phyloP scores from a whole-genome alignment of 2,329 filamentous ascomycete species.

The Botrytis aclada region DNA sequence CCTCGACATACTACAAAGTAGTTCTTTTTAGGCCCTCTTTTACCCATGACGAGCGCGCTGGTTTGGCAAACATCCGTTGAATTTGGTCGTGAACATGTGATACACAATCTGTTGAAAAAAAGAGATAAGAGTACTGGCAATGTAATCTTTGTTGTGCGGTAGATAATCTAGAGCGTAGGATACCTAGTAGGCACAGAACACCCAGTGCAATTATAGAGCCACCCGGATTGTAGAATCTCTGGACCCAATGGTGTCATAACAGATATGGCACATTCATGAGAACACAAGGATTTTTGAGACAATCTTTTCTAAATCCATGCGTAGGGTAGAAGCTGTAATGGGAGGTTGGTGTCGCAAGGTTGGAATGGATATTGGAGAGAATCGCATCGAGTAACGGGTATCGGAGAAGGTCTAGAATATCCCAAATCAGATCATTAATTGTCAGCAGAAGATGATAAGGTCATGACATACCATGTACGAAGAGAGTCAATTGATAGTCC shows the following conservation, averaged over 20 bases:
- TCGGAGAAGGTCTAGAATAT: not conserved
- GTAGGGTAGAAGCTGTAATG: not conserved
- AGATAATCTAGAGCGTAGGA: not conserved
- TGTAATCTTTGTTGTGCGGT: not conserved
- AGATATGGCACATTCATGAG: not conserved
- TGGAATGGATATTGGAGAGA: not conserved
- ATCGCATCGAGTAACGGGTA: not conserved
- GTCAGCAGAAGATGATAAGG: not conserved
- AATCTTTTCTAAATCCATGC: not conserved
- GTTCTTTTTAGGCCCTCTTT: constrained; percentile 11
- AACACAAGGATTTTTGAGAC: no score
- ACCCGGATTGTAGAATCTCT: not conserved
- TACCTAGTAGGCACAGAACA: not conserved
- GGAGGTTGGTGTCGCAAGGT: not conserved
- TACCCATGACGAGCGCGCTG: not conserved
- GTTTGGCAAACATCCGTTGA: not conserved
- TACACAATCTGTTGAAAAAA: not conserved
- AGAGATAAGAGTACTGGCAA: not conserved
- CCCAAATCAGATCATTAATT: not conserved
- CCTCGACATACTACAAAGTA: constrained; percentile 24
- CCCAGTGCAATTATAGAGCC: not conserved
- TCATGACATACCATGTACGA: not conserved
- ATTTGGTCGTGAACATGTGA: not conserved
- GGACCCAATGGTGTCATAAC: not conserved
- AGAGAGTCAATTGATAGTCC: not conserved